phyloP scores from a whole-genome alignment of 805 yeast species.

The Saccharomycopsis sp. region DNA sequence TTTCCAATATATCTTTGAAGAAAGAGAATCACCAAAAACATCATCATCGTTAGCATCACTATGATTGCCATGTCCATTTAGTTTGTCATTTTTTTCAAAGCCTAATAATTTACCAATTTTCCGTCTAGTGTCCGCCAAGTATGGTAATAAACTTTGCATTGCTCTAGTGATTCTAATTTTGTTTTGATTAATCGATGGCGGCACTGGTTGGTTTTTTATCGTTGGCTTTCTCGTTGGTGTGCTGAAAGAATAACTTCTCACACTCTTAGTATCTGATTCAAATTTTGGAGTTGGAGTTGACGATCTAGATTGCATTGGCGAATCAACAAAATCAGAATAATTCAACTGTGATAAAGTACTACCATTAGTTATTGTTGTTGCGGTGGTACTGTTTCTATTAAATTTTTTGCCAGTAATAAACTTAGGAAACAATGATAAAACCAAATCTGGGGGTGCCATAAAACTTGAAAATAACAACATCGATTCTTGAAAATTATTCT shows the following conservation, averaged over 20 bases:
- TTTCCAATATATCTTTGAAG: slow-evolving; percentile 26
- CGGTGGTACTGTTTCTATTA: slow-evolving; percentile 1
- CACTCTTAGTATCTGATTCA: not conserved
- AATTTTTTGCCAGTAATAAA: slow-evolving; percentile 25
- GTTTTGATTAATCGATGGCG: not conserved
- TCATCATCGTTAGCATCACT: slow-evolving; percentile 23
- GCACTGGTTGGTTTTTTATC: slow-evolving; percentile 2
- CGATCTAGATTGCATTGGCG: not conserved
- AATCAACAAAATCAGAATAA: slow-evolving; percentile 6
- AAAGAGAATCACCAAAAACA: not conserved
- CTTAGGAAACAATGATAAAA: slow-evolving; percentile 41
- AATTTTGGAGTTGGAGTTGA: slow-evolving; percentile 9
- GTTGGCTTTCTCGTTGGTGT: not conserved
- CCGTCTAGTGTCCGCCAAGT: slow-evolving; percentile 44
- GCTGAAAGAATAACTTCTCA: not conserved
- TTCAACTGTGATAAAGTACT: slow-evolving; percentile 21
- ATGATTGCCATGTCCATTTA: not conserved
- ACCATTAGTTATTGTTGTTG: slow-evolving; percentile 17
- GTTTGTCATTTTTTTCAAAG: slow-evolving; percentile 16
- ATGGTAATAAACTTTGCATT: slow-evolving; percentile 33
- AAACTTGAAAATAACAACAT: slow-evolving; percentile 42
- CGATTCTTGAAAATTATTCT: slow-evolving; percentile 31
- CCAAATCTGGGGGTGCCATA: slow-evolving; percentile 53
- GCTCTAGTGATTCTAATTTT: slow-evolving; percentile 19
- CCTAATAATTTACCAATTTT: slow-evolving; percentile 30